These are phyloP conservation scores for Solanum hybrid DNA, from an alignment of 305 asterid genomes.

Conservation along the genomic window DNA sequence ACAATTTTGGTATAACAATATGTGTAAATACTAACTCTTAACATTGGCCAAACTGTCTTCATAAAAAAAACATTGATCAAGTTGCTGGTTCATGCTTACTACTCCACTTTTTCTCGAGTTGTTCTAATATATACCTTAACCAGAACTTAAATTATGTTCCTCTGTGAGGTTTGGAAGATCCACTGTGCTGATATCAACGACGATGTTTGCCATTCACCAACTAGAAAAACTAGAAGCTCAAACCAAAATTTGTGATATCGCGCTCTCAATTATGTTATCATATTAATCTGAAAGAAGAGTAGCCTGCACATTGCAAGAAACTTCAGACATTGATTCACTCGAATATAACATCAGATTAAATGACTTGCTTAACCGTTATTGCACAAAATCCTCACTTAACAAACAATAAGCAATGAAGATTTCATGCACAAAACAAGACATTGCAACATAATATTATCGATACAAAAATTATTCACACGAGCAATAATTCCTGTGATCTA, in stretches of 20 bases:
- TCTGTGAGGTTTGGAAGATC: background rate
- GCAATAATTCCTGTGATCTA: background rate
- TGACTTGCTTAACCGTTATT: background rate
- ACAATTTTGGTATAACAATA: background rate
- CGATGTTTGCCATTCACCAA: background rate
- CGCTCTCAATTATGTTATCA: background rate
- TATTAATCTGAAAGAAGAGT: conserved; percentile 48
- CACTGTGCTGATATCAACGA: too few species aligned
- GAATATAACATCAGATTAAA: background rate
- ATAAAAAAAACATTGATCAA: background rate
- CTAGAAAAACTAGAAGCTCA: background rate
- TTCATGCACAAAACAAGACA: background rate
- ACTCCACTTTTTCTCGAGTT: background rate
- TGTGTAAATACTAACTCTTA: background rate
- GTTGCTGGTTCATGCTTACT: background rate
- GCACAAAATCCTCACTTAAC: background rate
- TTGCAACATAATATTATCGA: background rate
- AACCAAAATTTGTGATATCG: background rate
- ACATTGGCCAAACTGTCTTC: too few species aligned
- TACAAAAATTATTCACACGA: background rate
- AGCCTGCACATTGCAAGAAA: conserved; percentile 31
- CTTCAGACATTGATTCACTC: background rate
- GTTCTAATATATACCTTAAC: background rate
- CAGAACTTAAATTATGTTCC: background rate
- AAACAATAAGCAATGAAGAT: background rate